A percentile compares a stretch with the other conserved stretches of the same genome.
Conservation (phyloP, 257 asterid species). For the Catharanthus roseus region DNA sequence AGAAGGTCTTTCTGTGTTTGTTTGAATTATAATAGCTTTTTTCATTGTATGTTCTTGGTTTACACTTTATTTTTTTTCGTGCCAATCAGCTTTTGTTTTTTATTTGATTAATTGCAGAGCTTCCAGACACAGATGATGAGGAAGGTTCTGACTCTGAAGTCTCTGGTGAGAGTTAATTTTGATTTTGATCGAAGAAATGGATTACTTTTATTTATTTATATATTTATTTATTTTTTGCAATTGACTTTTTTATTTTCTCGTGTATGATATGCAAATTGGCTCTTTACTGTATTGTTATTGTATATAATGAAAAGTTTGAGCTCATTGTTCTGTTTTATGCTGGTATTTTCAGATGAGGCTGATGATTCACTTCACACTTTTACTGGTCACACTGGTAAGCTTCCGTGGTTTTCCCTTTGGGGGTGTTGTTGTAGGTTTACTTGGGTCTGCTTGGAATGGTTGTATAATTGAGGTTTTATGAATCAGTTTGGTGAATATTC, state of each 20-base stretch:
- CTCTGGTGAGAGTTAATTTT: constrained; percentile 17
- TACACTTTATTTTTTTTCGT: background rate
- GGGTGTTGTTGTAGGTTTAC: background rate
- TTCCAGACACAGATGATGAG: constrained; percentile 73
- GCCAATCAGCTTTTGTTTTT: background rate
- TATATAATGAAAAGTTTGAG: background rate
- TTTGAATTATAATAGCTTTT: no score
- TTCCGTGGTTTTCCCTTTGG: background rate
- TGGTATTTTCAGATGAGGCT: constrained; percentile 52
- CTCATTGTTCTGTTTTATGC: constrained; percentile 2
- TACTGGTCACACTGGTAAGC: constrained; percentile 78
- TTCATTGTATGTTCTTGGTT: background rate
- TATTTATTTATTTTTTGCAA: background rate
- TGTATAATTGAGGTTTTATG: background rate
- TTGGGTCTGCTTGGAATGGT: no score
- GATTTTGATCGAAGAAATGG: no score
- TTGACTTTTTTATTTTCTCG: background rate
- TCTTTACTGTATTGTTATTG: background rate
- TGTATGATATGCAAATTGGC: background rate
- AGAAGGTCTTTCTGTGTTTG: constrained; percentile 44
- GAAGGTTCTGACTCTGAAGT: constrained; percentile 56
- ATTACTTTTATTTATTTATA: background rate
- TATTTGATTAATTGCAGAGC: constrained; percentile 41
- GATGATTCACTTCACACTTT: constrained; percentile 86
- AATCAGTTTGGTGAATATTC: background rate